Conservation (phyloP, 2,329 filamentous ascomycete genomes). For the Chaetomium sp. region DNA sequence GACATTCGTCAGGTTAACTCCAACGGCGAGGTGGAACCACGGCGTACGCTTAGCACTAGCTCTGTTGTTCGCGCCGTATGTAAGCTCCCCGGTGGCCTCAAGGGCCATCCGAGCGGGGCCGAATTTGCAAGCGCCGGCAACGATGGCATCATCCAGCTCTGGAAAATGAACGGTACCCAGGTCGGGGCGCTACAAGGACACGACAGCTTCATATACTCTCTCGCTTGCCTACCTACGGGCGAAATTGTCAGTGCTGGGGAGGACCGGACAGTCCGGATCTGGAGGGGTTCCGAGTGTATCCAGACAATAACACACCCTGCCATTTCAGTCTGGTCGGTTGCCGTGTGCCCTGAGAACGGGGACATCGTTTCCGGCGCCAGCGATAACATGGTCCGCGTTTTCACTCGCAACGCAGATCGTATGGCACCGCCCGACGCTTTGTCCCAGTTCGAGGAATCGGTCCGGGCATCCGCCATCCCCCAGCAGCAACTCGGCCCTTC, state of each 20-base stretch:
- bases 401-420: conserved; percentile 71
- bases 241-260: conserved; percentile 91
- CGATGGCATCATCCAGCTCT: conserved; percentile 84
- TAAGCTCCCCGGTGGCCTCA: conserved; percentile 61
- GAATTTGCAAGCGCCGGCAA: conserved; percentile 96
- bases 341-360: conserved; percentile 77
- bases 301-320: conserved; percentile 97
- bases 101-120: conserved; percentile 74
- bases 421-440: conserved; percentile 69
- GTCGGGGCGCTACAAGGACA: conserved; percentile 82
- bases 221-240: conserved; percentile 75
- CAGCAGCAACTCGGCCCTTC: conserved; percentile 74
- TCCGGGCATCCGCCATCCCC: conserved; percentile 82
- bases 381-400: conserved; percentile 82
- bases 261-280: conserved; percentile 89
- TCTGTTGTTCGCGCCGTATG: conserved; percentile 90
- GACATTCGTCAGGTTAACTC: conserved; percentile 63
- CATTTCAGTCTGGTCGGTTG: conserved; percentile 93
- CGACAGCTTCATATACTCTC: conserved; percentile 90
- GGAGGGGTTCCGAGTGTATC: conserved; percentile 79
- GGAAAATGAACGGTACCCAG: conserved; percentile 77
- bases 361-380: conserved; percentile 95
- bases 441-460: conserved; percentile 76
- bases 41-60: conserved; percentile 63
- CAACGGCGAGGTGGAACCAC: conserved; percentile 54